A percentile compares a stretch with the other conserved stretches of the same genome.
These are phyloP conservation scores for Wickerhamomyces hampshirensis DNA, from an alignment of 805 yeast genomes.

Conservation along the genomic window DNA sequence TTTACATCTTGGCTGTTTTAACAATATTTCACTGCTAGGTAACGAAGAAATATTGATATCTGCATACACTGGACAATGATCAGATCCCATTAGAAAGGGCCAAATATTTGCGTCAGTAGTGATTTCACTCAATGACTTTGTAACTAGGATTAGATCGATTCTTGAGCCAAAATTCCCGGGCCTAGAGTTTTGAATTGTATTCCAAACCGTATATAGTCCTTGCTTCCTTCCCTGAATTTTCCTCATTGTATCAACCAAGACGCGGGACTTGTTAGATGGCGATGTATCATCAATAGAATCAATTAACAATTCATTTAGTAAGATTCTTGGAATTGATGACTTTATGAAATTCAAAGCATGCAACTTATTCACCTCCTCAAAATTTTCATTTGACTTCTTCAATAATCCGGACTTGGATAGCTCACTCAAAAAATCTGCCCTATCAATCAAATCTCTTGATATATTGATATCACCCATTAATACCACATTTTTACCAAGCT, in stretches of 20 bases:
- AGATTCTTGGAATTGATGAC: conserved; percentile 35
- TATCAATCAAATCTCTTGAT: conserved; percentile 73
- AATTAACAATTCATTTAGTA: conserved; percentile 42
- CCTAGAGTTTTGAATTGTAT: conserved; percentile 67
- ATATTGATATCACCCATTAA: conserved; percentile 90
- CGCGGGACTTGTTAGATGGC: conserved; percentile 32
- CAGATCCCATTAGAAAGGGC: conserved; percentile 77
- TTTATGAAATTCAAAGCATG: conserved; percentile 32
- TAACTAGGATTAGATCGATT: conserved; percentile 68
- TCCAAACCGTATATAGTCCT: conserved; percentile 90
- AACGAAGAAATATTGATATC: conserved; percentile 42
- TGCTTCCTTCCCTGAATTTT: conserved; percentile 47
- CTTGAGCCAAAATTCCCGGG: conserved; percentile 86
- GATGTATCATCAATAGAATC: conserved; percentile 28
- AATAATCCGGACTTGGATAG: conserved; percentile 35
- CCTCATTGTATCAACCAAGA: conserved; percentile 58
- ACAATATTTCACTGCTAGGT: not conserved
- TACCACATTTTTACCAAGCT: conserved; percentile 60
- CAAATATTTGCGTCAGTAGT: conserved; percentile 47
- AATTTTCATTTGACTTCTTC: conserved; percentile 22
- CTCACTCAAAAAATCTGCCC: conserved; percentile 61
- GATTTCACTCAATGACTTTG: conserved; percentile 30
- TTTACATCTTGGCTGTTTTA: conserved; percentile 24
- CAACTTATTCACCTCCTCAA: conserved; percentile 32
- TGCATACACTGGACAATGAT: conserved; percentile 87